phyloP scores from a whole-genome alignment of 495 filamentous ascomycete genomes.

The Aspergillus coremiiformis region DNA sequence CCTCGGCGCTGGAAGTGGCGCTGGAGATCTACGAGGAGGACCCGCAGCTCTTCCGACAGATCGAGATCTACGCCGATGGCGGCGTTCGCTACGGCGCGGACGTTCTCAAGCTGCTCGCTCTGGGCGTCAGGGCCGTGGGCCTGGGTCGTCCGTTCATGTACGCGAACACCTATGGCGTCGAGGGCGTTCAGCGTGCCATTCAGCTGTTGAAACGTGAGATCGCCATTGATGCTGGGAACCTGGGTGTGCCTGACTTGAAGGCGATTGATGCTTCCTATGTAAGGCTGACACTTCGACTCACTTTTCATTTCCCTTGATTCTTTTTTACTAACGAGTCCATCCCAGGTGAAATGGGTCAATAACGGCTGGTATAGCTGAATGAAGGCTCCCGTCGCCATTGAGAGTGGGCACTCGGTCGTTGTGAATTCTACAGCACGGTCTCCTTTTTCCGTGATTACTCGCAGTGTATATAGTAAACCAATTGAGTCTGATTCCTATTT shows the following conservation, averaged over 20 bases:
- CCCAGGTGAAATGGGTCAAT: slow-evolving; percentile 10
- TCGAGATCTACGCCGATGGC: slow-evolving; percentile 38
- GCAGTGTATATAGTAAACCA: no score
- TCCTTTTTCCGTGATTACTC: no score
- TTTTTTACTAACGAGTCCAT: background rate
- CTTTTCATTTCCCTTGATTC: background rate
- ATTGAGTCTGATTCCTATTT: no score
- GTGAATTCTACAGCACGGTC: no score
- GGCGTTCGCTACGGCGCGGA: slow-evolving; percentile 41
- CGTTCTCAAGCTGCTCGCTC: slow-evolving; percentile 29
- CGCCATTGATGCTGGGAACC: slow-evolving; percentile 10
- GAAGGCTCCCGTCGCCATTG: no score
- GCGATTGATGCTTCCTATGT: slow-evolving; percentile 11
- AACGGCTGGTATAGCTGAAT: slow-evolving; percentile 9
- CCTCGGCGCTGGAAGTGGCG: slow-evolving; percentile 27
- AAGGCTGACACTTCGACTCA: no score
- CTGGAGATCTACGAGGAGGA: slow-evolving; percentile 30
- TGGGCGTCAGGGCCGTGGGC: slow-evolving; percentile 40
- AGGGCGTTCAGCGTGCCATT: slow-evolving; percentile 22
- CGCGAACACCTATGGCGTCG: slow-evolving; percentile 33
- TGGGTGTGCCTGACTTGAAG: slow-evolving; percentile 8
- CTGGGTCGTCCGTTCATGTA: slow-evolving; percentile 39
- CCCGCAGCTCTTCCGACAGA: slow-evolving; percentile 33
- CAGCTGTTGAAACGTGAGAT: slow-evolving; percentile 10
- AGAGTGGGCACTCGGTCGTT: no score